Base-by-base conservation (phyloP, 148 eudicot species). In the Bassia scoparia region DNA sequence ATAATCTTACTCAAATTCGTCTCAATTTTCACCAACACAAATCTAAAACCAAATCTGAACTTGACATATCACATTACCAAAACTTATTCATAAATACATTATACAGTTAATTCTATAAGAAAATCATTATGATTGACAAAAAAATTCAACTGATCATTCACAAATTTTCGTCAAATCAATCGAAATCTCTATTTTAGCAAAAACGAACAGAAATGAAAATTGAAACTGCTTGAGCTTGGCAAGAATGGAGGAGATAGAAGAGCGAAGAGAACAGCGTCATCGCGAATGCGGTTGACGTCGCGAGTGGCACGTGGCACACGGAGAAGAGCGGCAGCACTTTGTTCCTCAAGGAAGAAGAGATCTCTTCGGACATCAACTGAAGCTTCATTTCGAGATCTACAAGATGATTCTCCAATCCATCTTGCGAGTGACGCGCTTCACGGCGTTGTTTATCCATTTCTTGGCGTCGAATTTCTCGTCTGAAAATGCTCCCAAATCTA, bases 271-370 rank as follows among this genome's bases (percentile, higher is more conserved):
- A 86, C 54, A 20, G 97, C 97, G 63, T 94, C 97, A 46, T 94
- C 98, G 12, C 97, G 91, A 66, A 94, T 89, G 69, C 97, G 92
- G 64, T 87, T 59, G 66, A 91, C 96, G 56, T 94, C 97, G 17
- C 98, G 96, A 0, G 93, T 83, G 77, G 98, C 97, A n/a, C 97
- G 91, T 52, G 98, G 98, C 17, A 94, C 93, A 8, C 98, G 98
- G 71, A 91, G 89, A 71, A 94, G 81, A 7, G 98, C 90, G 37
- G 91, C 89, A 61, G 96, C 81, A 77, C 97, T 89, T 73, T 94
- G 98, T 73, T 94, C 97, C 74, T 94, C 97, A 35, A 94, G 87
- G 93, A 86, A 44, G 90, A 76, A 29, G 91, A 87, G 88, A 94
- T 91, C 97, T 94, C 96, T 79, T 94, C 98, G 0, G 96, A 86